A percentile compares a stretch with the other conserved stretches of the same genome.
These are phyloP conservation scores for Lepidium campestre DNA, from an alignment of 441 rosid species.

Conservation along the genomic window DNA sequence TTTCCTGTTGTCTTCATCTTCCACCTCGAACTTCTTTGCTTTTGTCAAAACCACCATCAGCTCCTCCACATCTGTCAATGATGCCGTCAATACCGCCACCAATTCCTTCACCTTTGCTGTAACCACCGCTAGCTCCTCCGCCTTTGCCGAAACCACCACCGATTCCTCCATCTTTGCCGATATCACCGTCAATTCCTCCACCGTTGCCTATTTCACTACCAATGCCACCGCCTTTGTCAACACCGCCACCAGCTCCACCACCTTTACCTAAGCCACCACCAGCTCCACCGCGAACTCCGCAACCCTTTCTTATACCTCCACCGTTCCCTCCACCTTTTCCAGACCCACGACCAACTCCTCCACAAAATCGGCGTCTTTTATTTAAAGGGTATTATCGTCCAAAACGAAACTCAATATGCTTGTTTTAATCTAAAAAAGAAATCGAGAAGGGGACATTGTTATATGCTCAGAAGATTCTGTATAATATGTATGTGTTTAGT, in stretches of 20 bases:
- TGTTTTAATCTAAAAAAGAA: neutral
- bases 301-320: conserved; percentile 19
- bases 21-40: conserved; percentile 16
- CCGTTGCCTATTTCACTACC: too few relatives aligned
- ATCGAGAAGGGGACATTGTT: neutral
- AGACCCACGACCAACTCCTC: conserved; percentile 20
- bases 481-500: neutral
- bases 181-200: neutral
- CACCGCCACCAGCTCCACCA: conserved; percentile 19
- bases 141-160: conserved; percentile 12
- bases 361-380: too few relatives aligned
- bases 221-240: conserved; percentile 22
- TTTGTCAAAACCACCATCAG: neutral
- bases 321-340: conserved; percentile 36
- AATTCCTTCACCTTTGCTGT: neutral
- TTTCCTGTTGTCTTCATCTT: too few relatives aligned
- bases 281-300: conserved; percentile 10
- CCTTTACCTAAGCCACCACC: conserved; percentile 25
- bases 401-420: neutral
- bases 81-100: conserved; percentile 30
- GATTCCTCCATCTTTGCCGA: conserved; percentile 22
- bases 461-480: neutral
- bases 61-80: conserved; percentile 14
- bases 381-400: too few relatives aligned
- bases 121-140: conserved; percentile 13